Base-by-base conservation (phyloP, 306 rosid genomes). In the Lagenaria siceraria region DNA sequence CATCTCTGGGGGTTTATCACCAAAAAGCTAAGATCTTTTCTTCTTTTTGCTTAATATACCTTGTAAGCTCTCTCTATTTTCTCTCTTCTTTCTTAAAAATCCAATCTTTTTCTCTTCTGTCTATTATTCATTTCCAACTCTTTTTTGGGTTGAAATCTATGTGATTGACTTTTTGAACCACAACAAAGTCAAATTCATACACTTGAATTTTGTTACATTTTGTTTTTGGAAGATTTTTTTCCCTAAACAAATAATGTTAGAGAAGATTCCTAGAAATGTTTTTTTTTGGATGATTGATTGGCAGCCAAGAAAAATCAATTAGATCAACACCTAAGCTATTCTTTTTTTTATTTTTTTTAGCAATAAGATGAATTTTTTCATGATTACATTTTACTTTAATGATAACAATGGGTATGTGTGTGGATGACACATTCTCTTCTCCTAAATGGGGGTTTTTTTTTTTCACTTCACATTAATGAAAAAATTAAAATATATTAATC, bases 321-420 rank as follows among this genome's bases (percentile, higher is more conserved):
- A 46, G 52, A 13, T 46, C 21, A 72, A 22, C 76, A 14, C 59
- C 58, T 15, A 25, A 25, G 6, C 10, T 40, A 46, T 46, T 70
- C 15, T 7, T 13, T 24, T 24, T 36, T 8, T 14, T 0, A 4
- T 1, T 68, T 69, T 46, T 70, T 14, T 3, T 14, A 48, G 76
- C 76, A 71, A 71, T 48, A 27, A 71, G 14, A 27, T 71, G 43
- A 49, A 49, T 15, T 70, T 72, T 10, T 15, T 29, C 3, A 72
- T 72, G 59, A 72, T 72, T 49, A 72, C 60, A 27, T 0, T 72
- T 43, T 48, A 72, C 76, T 72, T 72, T 72, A 72, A 72, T 72
- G 42, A 72, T 72, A 72, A 27, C 60, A 7, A 7, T 27, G 40
- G 22, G 38, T 22, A 17, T 51, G 21, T 70, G 59, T 10, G 54